phyloP scores from a whole-genome alignment of 2,329 filamentous ascomycete genomes.

The Ophiostoma novo-ulmi region DNA sequence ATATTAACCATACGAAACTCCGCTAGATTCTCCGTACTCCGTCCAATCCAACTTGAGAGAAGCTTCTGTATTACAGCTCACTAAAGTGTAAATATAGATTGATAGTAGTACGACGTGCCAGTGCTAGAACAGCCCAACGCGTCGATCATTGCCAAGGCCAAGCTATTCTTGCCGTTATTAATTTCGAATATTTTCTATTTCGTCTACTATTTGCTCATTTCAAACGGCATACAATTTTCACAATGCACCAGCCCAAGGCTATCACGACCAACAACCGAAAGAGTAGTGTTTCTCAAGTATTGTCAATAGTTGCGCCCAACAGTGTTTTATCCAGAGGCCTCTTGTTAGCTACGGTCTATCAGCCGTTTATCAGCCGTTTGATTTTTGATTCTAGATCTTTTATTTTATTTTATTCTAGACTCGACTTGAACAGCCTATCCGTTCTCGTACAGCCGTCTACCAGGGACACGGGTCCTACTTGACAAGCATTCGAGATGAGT shows the following conservation, averaged over 20 bases:
- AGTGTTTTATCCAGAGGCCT: background rate
- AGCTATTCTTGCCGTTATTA: background rate
- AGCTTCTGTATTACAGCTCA: no score
- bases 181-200: background rate
- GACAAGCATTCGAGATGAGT: background rate
- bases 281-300: background rate
- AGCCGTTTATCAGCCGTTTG: no score
- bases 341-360: no score
- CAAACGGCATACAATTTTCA: background rate
- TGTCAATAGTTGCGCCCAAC: background rate
- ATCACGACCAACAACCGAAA: background rate
- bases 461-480: background rate
- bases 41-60: background rate
- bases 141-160: conserved; percentile 2
- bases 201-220: background rate
- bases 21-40: background rate
- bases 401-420: no score
- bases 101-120: background rate
- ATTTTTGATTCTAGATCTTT: no score
- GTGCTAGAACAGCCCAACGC: background rate
- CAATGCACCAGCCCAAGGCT: background rate
- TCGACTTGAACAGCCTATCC: no score
- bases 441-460: background rate
- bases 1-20: background rate
- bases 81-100: background rate